A percentile compares a stretch with the other conserved stretches of the same genome.
These are phyloP conservation scores for Thalassiosira exigua DNA, from an alignment of 352 stramenopile species.

Conservation along the genomic window DNA sequence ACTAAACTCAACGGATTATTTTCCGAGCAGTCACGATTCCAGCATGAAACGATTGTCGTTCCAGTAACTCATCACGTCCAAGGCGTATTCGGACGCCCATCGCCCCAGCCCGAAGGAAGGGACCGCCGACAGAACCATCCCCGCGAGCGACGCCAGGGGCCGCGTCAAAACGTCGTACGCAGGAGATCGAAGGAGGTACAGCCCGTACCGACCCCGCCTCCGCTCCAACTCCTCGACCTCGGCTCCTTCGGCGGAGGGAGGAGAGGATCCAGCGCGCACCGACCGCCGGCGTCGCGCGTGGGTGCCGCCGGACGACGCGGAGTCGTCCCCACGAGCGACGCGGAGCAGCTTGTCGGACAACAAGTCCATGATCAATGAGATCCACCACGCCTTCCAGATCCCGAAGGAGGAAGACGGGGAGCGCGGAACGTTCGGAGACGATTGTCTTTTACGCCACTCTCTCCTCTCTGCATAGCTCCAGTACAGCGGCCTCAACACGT, in stretches of 20 bases:
- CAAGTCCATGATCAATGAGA: constrained; percentile 56
- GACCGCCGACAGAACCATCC: constrained; percentile 23
- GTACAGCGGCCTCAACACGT: constrained; percentile 58
- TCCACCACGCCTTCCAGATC: constrained; percentile 55
- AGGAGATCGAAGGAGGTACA: constrained; percentile 58
- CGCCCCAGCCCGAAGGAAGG: constrained; percentile 1
- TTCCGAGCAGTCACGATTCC: constrained; percentile 36
- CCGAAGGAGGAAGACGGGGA: constrained; percentile 17
- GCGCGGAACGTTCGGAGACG: neutral
- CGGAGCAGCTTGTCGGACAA: constrained; percentile 49
- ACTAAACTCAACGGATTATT: too few relatives aligned
- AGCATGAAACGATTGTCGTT: constrained; percentile 56
- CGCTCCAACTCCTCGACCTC: constrained; percentile 71
- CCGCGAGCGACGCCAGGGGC: constrained; percentile 56
- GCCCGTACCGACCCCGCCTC: constrained; percentile 59
- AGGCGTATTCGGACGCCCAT: constrained; percentile 4
- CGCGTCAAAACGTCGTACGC: constrained; percentile 46
- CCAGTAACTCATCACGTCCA: constrained; percentile 48
- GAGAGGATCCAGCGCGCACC: constrained; percentile 77
- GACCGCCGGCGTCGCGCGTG: neutral
- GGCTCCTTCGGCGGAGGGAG: constrained; percentile 72
- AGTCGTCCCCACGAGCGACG: constrained; percentile 11
- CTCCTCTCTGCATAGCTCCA: constrained; percentile 48
- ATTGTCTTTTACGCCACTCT: constrained; percentile 26
- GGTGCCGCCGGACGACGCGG: neutral